Evolutionary conservation across 768 basidiomycete species (phyloP).

Genomic region (Suillus discolor): DNA sequence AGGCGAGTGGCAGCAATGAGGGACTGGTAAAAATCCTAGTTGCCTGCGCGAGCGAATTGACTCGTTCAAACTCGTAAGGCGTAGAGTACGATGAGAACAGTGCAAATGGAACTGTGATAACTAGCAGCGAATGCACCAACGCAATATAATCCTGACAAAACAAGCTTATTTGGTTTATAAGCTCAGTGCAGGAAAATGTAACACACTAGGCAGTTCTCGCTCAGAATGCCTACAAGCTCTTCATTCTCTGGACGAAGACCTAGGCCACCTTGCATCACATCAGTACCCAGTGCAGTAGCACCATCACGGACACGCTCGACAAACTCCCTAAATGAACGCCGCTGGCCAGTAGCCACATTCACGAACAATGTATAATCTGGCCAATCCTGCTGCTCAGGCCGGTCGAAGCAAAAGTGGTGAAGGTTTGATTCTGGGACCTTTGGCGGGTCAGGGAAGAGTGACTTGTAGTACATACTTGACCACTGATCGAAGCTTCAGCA

Average conservation of each 20-base stretch:
- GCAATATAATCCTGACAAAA: not conserved
- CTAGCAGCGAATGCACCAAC: not conserved
- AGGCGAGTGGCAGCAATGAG: not conserved
- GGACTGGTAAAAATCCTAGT: not conserved
- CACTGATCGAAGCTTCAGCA: not conserved
- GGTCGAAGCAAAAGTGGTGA: constrained; percentile 54
- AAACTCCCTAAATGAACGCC: constrained; percentile 50
- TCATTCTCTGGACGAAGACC: not conserved
- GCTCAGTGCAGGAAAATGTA: not conserved
- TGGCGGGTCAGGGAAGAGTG: constrained; percentile 57
- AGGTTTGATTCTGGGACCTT: constrained; percentile 51
- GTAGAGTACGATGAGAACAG: not conserved
- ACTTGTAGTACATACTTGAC: constrained; percentile 54
- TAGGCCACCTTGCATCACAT: constrained; percentile 16
- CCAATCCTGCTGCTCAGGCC: constrained; percentile 56
- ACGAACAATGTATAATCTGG: constrained; percentile 58
- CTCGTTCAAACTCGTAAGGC: not conserved
- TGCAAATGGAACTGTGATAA: not conserved
- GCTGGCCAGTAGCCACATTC: constrained; percentile 53
- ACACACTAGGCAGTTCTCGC: not conserved
- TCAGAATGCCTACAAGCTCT: not conserved
- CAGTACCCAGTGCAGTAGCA: constrained; percentile 56
- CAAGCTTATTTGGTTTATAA: not conserved
- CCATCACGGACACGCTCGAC: constrained; percentile 51
- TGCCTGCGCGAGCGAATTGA: not conserved